Conservation (phyloP, 768 basidiomycete species). For the Serendipita sp. region DNA sequence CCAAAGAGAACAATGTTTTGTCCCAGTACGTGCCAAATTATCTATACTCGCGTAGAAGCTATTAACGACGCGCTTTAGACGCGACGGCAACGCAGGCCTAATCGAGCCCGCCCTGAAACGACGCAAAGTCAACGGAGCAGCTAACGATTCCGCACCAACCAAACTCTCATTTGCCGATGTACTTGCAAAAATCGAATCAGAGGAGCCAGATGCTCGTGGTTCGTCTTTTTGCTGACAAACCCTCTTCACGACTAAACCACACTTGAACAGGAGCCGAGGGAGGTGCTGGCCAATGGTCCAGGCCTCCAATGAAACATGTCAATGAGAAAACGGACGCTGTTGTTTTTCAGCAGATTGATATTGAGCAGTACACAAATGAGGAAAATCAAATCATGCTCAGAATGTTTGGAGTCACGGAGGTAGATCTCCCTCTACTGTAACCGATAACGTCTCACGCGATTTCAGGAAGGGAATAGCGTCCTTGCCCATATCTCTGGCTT, state of each 20-base stretch:
- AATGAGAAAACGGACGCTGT: slow-evolving; percentile 51
- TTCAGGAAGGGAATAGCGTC: slow-evolving; percentile 67
- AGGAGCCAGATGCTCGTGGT: slow-evolving; percentile 18
- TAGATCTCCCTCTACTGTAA: slow-evolving; percentile 18
- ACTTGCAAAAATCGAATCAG: slow-evolving; percentile 43
- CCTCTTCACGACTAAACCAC: neutral
- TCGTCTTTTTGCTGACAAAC: slow-evolving; percentile 1
- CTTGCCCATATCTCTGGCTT: slow-evolving; percentile 71
- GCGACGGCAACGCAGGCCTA: neutral
- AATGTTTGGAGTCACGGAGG: slow-evolving; percentile 87
- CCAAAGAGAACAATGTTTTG: neutral
- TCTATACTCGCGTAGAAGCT: neutral
- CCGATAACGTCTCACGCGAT: neutral
- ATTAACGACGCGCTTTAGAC: neutral
- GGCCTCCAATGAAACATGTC: slow-evolving; percentile 41
- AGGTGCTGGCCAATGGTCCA: slow-evolving; percentile 58
- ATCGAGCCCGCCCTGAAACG: neutral
- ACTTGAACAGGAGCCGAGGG: slow-evolving; percentile 46
- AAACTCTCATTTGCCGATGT: slow-evolving; percentile 42
- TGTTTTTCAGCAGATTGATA: slow-evolving; percentile 93
- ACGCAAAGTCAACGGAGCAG: neutral
- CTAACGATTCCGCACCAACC: slow-evolving; percentile 1
- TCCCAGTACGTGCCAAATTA: neutral
- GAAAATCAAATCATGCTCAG: slow-evolving; percentile 34
- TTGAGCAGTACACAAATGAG: slow-evolving; percentile 43